phyloP scores from a whole-genome alignment of 177 flowering plant species.

The Vitis hybrid region DNA sequence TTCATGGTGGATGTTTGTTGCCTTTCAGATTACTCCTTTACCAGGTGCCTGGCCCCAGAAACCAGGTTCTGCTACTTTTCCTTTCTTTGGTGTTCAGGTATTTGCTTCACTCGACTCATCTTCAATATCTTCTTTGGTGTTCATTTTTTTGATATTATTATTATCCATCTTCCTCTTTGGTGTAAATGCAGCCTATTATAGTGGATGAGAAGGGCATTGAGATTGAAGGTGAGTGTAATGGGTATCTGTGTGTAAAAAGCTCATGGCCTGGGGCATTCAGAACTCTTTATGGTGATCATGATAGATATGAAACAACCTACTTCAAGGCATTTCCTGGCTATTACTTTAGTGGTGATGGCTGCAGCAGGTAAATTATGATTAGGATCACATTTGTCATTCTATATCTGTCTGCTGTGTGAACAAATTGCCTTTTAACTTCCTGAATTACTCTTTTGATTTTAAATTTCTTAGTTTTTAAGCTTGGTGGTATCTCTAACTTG shows the following conservation, averaged over 20 bases:
- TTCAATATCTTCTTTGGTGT: not conserved
- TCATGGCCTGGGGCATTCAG: slow-evolving; percentile 99
- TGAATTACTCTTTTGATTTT: not conserved
- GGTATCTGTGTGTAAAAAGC: slow-evolving; percentile 80
- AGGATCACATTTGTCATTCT: not conserved
- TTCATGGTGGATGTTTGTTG: slow-evolving; percentile 7
- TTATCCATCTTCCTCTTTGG: not conserved
- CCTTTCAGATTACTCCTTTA: slow-evolving; percentile 85
- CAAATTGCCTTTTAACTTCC: not conserved
- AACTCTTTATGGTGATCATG: slow-evolving; percentile 97
- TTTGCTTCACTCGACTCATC: slow-evolving; percentile 1
- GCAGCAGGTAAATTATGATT: slow-evolving; percentile 63
- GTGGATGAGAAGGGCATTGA: slow-evolving; percentile 97
- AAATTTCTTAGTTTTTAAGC: not conserved
- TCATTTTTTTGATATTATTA: not conserved
- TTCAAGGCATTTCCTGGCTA: slow-evolving; percentile 94
- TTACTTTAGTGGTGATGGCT: slow-evolving; percentile 98
- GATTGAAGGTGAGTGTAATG: slow-evolving; percentile 95
- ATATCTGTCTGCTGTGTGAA: not conserved
- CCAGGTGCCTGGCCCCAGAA: slow-evolving; percentile 99
- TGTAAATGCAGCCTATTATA: slow-evolving; percentile 74
- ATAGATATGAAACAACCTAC: slow-evolving; percentile 98
- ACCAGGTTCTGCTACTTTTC: slow-evolving; percentile 99
- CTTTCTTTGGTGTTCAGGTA: slow-evolving; percentile 98
- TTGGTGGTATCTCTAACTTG: not conserved